phyloP scores from a whole-genome alignment of 495 filamentous ascomycete species.

The Monascus purpureus region DNA sequence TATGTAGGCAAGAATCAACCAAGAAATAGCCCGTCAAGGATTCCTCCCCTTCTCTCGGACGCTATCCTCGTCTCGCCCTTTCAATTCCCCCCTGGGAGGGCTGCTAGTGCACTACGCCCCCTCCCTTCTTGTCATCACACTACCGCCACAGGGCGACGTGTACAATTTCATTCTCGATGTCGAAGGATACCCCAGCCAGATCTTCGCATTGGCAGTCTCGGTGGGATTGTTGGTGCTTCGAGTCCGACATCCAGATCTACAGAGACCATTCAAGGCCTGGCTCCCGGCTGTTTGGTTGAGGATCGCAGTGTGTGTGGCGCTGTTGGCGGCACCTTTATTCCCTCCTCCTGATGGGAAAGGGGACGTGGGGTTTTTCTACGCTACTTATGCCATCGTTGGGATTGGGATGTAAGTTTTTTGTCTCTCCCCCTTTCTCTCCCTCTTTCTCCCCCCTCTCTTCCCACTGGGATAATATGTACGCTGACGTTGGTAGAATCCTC shows the following conservation, averaged over 20 bases:
- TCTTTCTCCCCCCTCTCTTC: not conserved
- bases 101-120: conserved; percentile 56
- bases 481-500: conserved; percentile 29
- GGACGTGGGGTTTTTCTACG: conserved; percentile 50
- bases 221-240: conserved; percentile 50
- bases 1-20: conserved; percentile 50
- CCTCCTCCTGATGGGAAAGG: conserved; percentile 35
- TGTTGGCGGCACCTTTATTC: conserved; percentile 24
- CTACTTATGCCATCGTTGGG: conserved; percentile 60
- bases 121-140: conserved; percentile 46
- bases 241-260: conserved; percentile 42
- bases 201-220: conserved; percentile 44
- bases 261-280: conserved; percentile 60
- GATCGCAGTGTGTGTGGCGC: conserved; percentile 15
- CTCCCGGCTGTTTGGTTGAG: conserved; percentile 27
- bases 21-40: conserved; percentile 54
- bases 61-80: conserved; percentile 52
- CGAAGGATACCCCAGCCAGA: conserved; percentile 52
- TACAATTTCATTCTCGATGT: conserved; percentile 66
- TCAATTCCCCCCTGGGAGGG: conserved; percentile 51
- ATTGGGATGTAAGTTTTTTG: conserved; percentile 45
- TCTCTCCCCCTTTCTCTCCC: not conserved
- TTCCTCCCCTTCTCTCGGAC: conserved; percentile 52
- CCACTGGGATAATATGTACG: not conserved
- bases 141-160: conserved; percentile 50